Evolutionary conservation across 345 rosid genomes (phyloP).

Genomic region (Turritis glabra): DNA sequence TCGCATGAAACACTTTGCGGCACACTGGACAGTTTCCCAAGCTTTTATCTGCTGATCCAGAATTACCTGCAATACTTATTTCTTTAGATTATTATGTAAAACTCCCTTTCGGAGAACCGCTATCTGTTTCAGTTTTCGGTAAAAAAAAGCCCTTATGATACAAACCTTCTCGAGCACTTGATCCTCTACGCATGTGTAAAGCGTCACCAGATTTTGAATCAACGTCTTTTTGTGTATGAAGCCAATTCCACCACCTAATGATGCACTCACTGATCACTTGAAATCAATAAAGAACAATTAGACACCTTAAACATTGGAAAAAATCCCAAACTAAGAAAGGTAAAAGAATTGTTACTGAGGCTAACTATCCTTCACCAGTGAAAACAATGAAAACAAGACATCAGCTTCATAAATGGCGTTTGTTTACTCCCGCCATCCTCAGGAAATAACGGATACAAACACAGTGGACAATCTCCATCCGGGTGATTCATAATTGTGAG

Average conservation of each 20-base stretch:
- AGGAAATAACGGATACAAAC: slow-evolving; percentile 66
- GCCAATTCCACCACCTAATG: slow-evolving; percentile 91
- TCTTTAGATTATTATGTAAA: background rate
- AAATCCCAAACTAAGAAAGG: background rate
- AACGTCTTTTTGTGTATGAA: slow-evolving; percentile 52
- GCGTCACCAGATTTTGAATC: slow-evolving; percentile 34
- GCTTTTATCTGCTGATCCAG: slow-evolving; percentile 43
- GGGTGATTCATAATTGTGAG: slow-evolving; percentile 88
- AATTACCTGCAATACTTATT: slow-evolving; percentile 27
- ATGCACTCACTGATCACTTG: slow-evolving; percentile 72
- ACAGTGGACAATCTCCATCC: slow-evolving; percentile 84
- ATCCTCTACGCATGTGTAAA: slow-evolving; percentile 24
- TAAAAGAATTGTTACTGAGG: background rate
- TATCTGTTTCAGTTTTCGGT: background rate
- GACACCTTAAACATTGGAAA: slow-evolving; percentile 1
- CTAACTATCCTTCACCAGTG: slow-evolving; percentile 58
- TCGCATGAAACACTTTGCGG: slow-evolving; percentile 68
- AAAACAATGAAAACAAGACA: slow-evolving; percentile 97
- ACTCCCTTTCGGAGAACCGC: background rate
- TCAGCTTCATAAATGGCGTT: slow-evolving; percentile 91
- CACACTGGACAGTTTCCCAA: slow-evolving; percentile 85
- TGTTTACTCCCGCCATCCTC: slow-evolving; percentile 47
- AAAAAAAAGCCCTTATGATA: background rate
- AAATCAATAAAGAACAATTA: slow-evolving; percentile 21
- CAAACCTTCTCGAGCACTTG: slow-evolving; percentile 48